Conservation (phyloP, 306 rosid genomes). For the Arachis hypogaea region DNA sequence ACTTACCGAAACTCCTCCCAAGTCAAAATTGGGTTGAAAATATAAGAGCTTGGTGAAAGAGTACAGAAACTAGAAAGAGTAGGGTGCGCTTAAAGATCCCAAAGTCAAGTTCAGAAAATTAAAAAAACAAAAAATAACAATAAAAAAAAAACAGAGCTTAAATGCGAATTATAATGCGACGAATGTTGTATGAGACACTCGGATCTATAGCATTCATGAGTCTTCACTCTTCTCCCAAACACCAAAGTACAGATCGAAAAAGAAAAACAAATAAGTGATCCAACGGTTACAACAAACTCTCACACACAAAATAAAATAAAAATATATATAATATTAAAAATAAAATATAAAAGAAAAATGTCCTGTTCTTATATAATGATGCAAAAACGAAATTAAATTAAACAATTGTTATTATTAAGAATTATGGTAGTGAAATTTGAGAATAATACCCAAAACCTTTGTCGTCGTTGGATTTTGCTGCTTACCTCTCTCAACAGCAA, state of each 20-base stretch:
- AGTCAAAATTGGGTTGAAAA: constrained; percentile 39
- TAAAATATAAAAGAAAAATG: background rate
- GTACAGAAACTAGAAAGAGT: constrained; percentile 26
- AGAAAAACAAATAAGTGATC: constrained; percentile 29
- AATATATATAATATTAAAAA: background rate
- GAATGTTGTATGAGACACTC: constrained; percentile 47
- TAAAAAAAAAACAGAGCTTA: constrained; percentile 22
- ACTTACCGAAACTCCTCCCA: constrained; percentile 42
- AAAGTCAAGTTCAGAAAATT: constrained; percentile 27
- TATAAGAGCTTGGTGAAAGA: background rate
- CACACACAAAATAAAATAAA: background rate
- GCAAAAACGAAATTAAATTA: too few relatives aligned
- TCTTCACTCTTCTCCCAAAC: constrained; percentile 27
- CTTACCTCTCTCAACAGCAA: constrained; percentile 53
- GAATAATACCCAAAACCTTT: constrained; percentile 36
- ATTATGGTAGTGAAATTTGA: constrained; percentile 39
- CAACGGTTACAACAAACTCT: constrained; percentile 46
- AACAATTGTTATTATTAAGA: background rate
- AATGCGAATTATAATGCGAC: constrained; percentile 45
- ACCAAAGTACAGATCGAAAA: constrained; percentile 55
- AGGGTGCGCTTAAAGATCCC: constrained; percentile 46
- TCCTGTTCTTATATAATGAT: constrained; percentile 3
- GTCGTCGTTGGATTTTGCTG: constrained; percentile 52
- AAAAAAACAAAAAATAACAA: too few relatives aligned
- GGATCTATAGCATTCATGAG: constrained; percentile 71